phyloP scores from a whole-genome alignment of 331 rosid genomes.

The Acacia concinna region DNA sequence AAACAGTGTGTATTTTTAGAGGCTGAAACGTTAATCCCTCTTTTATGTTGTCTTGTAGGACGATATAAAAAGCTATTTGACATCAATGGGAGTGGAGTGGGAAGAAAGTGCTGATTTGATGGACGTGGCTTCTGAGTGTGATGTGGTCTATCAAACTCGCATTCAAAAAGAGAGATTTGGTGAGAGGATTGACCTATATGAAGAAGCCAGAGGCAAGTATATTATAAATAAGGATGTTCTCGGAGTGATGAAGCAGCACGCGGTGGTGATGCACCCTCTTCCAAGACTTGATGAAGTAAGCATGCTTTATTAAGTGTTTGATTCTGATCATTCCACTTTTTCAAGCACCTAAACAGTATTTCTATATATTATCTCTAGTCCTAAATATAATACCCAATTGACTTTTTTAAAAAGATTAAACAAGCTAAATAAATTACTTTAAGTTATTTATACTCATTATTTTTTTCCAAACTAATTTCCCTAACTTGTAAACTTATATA shows the following conservation, averaged over 20 bases:
- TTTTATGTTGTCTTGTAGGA: conserved; percentile 45
- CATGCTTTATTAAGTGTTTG: background rate
- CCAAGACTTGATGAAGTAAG: conserved; percentile 90
- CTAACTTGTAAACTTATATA: no score
- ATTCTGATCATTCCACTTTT: background rate
- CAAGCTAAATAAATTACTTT: no score
- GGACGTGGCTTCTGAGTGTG: conserved; percentile 83
- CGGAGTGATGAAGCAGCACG: conserved; percentile 68
- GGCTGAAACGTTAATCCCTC: background rate
- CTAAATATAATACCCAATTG: no score
- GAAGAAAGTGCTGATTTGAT: conserved; percentile 80
- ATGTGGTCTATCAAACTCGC: conserved; percentile 90
- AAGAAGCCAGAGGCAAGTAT: conserved; percentile 88
- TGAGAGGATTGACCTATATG: conserved; percentile 72
- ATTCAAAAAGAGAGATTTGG: conserved; percentile 88
- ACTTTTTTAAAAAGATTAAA: no score
- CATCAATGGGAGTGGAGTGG: conserved; percentile 69
- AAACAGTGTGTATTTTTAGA: background rate
- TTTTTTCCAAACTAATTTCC: no score
- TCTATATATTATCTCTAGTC: no score
- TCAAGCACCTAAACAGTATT: background rate
- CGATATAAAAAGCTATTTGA: conserved; percentile 80
- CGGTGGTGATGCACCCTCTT: conserved; percentile 87
- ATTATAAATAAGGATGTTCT: conserved; percentile 66
- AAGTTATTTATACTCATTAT: no score